phyloP scores from a whole-genome alignment of 768 basidiomycete genomes.

The Macrolepiota fuliginosa region DNA sequence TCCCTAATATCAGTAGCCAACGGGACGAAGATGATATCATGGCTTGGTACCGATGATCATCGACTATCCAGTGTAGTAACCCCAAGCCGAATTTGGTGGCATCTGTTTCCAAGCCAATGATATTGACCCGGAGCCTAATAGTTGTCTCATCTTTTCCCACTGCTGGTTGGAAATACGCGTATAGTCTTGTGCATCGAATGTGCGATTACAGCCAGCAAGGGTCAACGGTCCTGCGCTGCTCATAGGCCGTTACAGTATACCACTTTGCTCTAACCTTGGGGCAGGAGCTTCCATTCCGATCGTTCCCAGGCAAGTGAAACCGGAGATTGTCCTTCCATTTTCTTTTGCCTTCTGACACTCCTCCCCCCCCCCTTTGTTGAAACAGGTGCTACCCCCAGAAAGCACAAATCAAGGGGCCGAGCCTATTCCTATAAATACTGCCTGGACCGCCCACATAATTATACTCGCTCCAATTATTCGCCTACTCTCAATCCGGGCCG shows the following conservation, averaged over 20 bases:
- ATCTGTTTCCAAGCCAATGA: slow-evolving; percentile 41
- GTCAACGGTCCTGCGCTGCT: not conserved
- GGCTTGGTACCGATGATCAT: slow-evolving; percentile 26
- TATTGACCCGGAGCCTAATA: slow-evolving; percentile 47
- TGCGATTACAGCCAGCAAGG: slow-evolving; percentile 41
- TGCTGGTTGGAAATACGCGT: slow-evolving; percentile 49
- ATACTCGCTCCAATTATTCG: not conserved
- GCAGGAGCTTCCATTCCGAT: no score
- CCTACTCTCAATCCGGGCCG: slow-evolving; percentile 38
- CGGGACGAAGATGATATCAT: no score
- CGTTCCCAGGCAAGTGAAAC: no score
- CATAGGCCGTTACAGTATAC: slow-evolving; percentile 20
- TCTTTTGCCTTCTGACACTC: slow-evolving; percentile 28
- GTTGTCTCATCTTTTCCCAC: slow-evolving; percentile 50
- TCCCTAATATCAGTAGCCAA: no score
- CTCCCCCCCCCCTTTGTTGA: slow-evolving; percentile 40
- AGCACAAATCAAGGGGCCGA: slow-evolving; percentile 31
- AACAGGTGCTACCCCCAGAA: slow-evolving; percentile 45
- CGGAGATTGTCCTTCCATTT: no score
- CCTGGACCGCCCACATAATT: not conserved
- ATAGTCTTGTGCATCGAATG: slow-evolving; percentile 54
- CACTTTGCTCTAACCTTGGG: no score
- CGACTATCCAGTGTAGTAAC: slow-evolving; percentile 33
- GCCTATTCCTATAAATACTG: slow-evolving; percentile 22
- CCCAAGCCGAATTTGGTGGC: slow-evolving; percentile 40